phyloP scores from a whole-genome alignment of 2,329 filamentous ascomycete genomes.

The Penicillium sp. region DNA sequence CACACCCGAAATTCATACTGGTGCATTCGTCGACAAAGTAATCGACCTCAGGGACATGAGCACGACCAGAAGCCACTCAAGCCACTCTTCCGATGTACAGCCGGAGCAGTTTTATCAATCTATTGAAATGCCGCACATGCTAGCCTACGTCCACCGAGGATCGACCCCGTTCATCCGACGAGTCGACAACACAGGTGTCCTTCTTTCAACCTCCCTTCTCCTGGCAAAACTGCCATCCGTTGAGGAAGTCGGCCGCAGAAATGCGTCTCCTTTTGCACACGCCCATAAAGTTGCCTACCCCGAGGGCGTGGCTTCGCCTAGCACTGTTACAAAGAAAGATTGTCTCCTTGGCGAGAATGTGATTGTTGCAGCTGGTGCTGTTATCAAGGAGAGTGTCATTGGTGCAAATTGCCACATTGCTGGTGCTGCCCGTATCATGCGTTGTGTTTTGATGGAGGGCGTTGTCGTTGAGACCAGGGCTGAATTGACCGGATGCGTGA shows the following conservation, averaged over 20 bases:
- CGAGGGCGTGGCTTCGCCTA: background rate
- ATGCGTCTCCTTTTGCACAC: conserved; percentile 1
- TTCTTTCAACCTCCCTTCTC: background rate
- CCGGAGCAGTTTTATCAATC: background rate
- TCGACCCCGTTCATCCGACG: background rate
- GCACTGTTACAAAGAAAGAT: background rate
- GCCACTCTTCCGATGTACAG: background rate
- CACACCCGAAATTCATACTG: background rate
- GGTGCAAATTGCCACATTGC: conserved; percentile 1
- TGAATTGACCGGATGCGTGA: background rate
- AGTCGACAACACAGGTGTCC: background rate
- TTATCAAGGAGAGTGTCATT: conserved; percentile 2
- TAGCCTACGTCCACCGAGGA: background rate
- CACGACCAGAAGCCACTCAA: background rate
- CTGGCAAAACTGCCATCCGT: background rate
- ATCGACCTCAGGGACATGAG: background rate
- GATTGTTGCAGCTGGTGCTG: background rate
- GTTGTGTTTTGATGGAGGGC: conserved; percentile 2
- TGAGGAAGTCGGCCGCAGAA: background rate
- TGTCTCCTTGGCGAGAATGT: conserved; percentile 1
- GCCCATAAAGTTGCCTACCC: conserved; percentile 1
- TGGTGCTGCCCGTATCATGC: background rate
- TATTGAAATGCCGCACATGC: background rate
- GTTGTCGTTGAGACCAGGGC: background rate
- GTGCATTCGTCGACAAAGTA: background rate